Evolutionary conservation across 1,284 basidiomycete species (phyloP).

Genomic region (Sporisorium sorghi): DNA sequence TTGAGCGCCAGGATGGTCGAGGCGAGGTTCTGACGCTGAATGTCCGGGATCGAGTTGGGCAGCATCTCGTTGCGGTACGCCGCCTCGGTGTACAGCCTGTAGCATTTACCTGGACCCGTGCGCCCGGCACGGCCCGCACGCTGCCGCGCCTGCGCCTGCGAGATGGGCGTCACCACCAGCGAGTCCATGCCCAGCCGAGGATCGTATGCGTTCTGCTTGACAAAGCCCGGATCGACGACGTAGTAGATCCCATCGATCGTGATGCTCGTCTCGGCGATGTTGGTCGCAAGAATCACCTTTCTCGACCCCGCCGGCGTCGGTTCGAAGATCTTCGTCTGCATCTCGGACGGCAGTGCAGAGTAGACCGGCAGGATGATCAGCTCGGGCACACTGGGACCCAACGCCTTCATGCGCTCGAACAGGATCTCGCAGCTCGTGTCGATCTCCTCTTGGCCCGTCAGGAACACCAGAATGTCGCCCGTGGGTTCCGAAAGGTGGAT

Average conservation of each 20-base stretch:
- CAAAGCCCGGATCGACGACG: conserved; percentile 96
- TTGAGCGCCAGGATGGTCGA: conserved; percentile 94
- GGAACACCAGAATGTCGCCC: conserved; percentile 94
- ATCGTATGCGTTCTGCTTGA: conserved; percentile 99
- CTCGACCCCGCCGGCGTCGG: conserved; percentile 95
- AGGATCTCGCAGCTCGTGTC: conserved; percentile 97
- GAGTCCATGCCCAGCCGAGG: conserved; percentile 98
- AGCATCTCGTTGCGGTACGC: conserved; percentile 99
- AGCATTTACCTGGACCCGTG: conserved; percentile 98
- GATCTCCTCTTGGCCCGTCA: conserved; percentile 97
- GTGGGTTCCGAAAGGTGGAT: conserved; percentile 98
- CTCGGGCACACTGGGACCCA: conserved; percentile 96
- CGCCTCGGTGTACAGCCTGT: conserved; percentile 95
- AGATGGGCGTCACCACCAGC: conserved; percentile 96
- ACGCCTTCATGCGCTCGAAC: conserved; percentile 96
- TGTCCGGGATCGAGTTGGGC: conserved; percentile 96
- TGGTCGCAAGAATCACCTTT: conserved; percentile 97
- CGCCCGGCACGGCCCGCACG: conserved; percentile 94
- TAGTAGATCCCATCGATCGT: conserved; percentile 99
- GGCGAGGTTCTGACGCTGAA: conserved; percentile 93
- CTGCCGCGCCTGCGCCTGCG: conserved; percentile 96
- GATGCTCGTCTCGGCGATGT: conserved; percentile 97
- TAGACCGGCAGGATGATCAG: conserved; percentile 97
- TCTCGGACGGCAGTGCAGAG: conserved; percentile 95
- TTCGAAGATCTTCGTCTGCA: conserved; percentile 97